Conservation (phyloP, 2,329 filamentous ascomycete species). For the Zopfia rhizophila region DNA sequence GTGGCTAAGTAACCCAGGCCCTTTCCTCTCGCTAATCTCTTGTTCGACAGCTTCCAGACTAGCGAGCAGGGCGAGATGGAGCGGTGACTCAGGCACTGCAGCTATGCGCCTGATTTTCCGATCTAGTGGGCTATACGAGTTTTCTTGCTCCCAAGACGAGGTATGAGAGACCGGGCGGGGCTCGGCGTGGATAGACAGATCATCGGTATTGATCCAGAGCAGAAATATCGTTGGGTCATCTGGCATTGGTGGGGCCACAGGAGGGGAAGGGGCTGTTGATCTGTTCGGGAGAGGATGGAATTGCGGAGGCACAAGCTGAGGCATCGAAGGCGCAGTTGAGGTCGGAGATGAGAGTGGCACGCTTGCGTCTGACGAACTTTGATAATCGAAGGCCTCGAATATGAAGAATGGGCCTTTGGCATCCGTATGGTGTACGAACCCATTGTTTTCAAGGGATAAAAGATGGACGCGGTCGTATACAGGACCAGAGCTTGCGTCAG, state of each 20-base stretch:
- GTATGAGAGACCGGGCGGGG: conserved; percentile 20
- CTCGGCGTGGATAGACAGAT: conserved; percentile 3
- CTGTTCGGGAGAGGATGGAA: too few relatives aligned
- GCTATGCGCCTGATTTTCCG: conserved; percentile 32
- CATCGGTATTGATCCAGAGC: conserved; percentile 18
- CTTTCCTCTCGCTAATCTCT: conserved; percentile 77
- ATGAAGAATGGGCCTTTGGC: conserved; percentile 23
- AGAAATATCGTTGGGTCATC: conserved; percentile 28
- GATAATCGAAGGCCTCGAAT: conserved; percentile 1
- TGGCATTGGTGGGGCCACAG: conserved; percentile 17
- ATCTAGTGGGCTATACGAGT: conserved; percentile 22
- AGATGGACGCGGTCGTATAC: not conserved
- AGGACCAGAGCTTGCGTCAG: not conserved
- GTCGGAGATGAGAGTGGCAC: conserved; percentile 1
- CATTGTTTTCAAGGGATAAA: conserved; percentile 7
- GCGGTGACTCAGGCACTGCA: conserved; percentile 25
- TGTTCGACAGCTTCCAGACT: conserved; percentile 72
- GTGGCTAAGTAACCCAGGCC: conserved; percentile 79
- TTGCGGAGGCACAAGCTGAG: not conserved
- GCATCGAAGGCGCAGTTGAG: not conserved
- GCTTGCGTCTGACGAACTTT: conserved; percentile 5
- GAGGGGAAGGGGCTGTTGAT: not conserved
- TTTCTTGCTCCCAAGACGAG: conserved; percentile 25
- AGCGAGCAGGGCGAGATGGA: conserved; percentile 52
- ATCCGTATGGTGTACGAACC: conserved; percentile 1